Evolutionary conservation across 768 basidiomycete genomes (phyloP).

Genomic region (Kwoniella europaea): DNA sequence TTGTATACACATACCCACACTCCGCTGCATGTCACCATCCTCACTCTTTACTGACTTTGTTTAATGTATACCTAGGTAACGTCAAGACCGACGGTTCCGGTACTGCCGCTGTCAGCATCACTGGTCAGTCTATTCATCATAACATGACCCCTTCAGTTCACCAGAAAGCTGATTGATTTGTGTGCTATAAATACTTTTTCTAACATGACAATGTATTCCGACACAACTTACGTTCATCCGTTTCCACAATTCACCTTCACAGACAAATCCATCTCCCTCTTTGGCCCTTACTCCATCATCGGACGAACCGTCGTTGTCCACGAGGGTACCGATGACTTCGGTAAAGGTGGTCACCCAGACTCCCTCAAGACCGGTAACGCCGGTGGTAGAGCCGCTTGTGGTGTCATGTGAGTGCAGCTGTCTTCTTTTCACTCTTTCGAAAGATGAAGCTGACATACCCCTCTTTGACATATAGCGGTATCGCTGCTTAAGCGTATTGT

Average conservation of each 20-base stretch:
- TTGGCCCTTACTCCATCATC: slow-evolving; percentile 70
- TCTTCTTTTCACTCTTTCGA: neutral
- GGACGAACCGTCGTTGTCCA: slow-evolving; percentile 80
- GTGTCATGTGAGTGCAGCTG: slow-evolving; percentile 69
- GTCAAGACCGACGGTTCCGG: slow-evolving; percentile 69
- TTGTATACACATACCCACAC: too few relatives aligned
- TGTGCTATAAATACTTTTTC: neutral
- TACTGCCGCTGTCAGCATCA: slow-evolving; percentile 65
- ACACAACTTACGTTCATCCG: neutral
- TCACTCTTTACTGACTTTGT: too few relatives aligned
- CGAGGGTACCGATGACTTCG: slow-evolving; percentile 77
- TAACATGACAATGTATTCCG: too few relatives aligned
- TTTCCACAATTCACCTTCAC: neutral
- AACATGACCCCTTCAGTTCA: too few relatives aligned
- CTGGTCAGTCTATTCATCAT: slow-evolving; percentile 42
- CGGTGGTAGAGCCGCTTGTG: slow-evolving; percentile 73
- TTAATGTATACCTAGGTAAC: slow-evolving; percentile 64
- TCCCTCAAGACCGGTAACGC: slow-evolving; percentile 80
- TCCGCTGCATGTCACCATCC: too few relatives aligned
- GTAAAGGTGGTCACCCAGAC: slow-evolving; percentile 70
- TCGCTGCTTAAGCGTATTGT: slow-evolving; percentile 23
- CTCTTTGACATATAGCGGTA: slow-evolving; percentile 14
- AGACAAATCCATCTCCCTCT: slow-evolving; percentile 70
- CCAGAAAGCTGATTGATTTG: neutral
- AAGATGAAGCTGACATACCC: neutral